These are phyloP conservation scores for Groenewaldozyma salmanticensis DNA, from an alignment of 805 yeast species.

Conservation along the genomic window DNA sequence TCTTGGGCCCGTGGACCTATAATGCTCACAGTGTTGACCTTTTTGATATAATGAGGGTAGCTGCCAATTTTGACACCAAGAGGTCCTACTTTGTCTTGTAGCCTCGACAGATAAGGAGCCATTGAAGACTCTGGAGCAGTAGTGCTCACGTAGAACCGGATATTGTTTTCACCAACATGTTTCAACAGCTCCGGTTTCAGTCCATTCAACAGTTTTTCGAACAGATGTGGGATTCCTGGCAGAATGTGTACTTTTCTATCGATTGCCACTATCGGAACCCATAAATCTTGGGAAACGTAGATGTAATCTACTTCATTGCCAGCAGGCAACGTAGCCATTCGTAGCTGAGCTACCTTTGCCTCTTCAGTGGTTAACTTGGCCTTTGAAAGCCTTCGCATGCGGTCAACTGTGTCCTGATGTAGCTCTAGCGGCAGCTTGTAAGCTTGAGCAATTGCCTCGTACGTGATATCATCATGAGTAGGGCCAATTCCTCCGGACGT, in stretches of 20 bases:
- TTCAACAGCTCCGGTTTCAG: constrained; percentile 34
- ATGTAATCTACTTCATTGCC: constrained; percentile 26
- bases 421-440: constrained; percentile 41
- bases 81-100: constrained; percentile 37
- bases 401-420: constrained; percentile 47
- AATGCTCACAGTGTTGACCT: constrained; percentile 62
- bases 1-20: constrained; percentile 43
- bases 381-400: constrained; percentile 43
- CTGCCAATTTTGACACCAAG: constrained; percentile 65
- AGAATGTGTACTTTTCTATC: constrained; percentile 55
- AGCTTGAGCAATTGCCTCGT: constrained; percentile 61
- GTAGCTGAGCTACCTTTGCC: constrained; percentile 50
- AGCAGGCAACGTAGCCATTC: constrained; percentile 73
- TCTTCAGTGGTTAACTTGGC: constrained; percentile 27
- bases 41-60: constrained; percentile 66
- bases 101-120: constrained; percentile 49
- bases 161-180: constrained; percentile 26
- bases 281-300: constrained; percentile 43
- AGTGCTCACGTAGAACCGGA: constrained; percentile 54
- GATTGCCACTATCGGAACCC: constrained; percentile 82
- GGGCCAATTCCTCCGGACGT: constrained; percentile 78
- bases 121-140: constrained; percentile 50
- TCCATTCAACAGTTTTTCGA: constrained; percentile 42
- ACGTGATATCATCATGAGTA: constrained; percentile 86
- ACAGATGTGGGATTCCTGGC: constrained; percentile 80